Evolutionary conservation across 2,329 filamentous ascomycete species (phyloP), one percentile per base, ranked within the genome.

Genomic region (Thermothelomyces thermophilus): DNA sequence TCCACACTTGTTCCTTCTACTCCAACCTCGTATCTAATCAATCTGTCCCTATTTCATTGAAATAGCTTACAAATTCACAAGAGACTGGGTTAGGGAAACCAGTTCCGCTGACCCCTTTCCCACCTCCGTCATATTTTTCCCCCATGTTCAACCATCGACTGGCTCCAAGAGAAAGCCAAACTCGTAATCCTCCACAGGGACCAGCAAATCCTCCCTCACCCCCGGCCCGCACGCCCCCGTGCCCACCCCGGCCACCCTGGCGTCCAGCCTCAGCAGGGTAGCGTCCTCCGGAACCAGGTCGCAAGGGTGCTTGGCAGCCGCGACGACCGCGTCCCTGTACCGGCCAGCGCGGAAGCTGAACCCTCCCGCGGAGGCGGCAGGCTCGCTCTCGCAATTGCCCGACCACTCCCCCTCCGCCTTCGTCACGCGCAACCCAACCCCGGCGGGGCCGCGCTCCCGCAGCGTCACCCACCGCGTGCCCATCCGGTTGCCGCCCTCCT

Each of bases 401-500:
- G 63, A 60, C 56, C 64, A 68, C 30, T 66, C 63, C 55, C 63
- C 68, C 24, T 66, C 63, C 5, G 58, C 64, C 9, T 11, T 22
- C 1, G 2, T 58, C 40, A 41, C 20, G 5, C 5, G 11, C 30
- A 34, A 70, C 50, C 14, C 68, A 63, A 6, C 52, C 54, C 7
- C 60, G 46, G 0, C 11, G 61, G 4, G 58, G 62, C 62, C 61
- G 13, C 52, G 53, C 46, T 62, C 60, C 7, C 50, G 45, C 19
- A 64, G 50, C 3, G 49, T 59, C 6, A 85, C 64, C 76, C 79
- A 86, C 6, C 77, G 70, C 0, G 76, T 77, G 30, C 79, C 79
- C 48, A 77, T 78, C 13, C 79, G 70, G 62, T 86, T 87, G 1
- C 80, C 80, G 46, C 76, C 79, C 58, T 87, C 83, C 61, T 87